These are phyloP conservation scores for Mortierella hygrophila DNA, from an alignment of 192 early-diverging fungal species.

Conservation along the genomic window DNA sequence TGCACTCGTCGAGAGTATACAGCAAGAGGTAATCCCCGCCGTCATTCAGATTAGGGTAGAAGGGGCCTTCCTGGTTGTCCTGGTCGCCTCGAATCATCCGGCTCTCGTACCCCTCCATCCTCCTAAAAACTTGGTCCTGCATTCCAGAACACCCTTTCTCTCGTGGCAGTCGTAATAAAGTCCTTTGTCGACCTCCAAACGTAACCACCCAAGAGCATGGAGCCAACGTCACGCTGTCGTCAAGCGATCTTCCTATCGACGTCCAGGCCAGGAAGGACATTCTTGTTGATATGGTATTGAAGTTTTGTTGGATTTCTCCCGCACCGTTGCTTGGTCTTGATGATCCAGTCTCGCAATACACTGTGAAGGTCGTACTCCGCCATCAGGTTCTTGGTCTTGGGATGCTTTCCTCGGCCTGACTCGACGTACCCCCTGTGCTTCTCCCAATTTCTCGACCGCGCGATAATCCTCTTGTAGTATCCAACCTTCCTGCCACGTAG, in stretches of 20 bases:
- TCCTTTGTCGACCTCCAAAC: conserved; percentile 12
- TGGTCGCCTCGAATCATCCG: conserved; percentile 8
- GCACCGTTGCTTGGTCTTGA: not conserved
- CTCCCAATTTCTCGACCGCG: too few relatives aligned
- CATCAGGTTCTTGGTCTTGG: not conserved
- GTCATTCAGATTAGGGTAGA: not conserved
- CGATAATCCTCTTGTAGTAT: too few relatives aligned
- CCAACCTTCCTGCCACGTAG: too few relatives aligned
- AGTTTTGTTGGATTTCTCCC: not conserved
- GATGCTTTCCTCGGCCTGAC: not conserved
- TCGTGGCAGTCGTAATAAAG: conserved; percentile 42
- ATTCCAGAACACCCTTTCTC: conserved; percentile 30
- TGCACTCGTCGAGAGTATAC: conserved; percentile 32
- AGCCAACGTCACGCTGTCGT: conserved; percentile 14
- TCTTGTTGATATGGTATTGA: not conserved
- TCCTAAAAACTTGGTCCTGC: conserved; percentile 9
- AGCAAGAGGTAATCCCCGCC: conserved; percentile 9
- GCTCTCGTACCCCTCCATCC: conserved; percentile 21
- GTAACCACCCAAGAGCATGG: conserved; percentile 10
- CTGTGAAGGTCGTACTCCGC: not conserved
- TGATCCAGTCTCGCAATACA: not conserved
- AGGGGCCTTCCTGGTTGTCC: conserved; percentile 4
- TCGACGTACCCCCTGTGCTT: too few relatives aligned
- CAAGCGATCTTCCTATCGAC: not conserved
- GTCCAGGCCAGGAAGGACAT: not conserved